Base-by-base conservation (phyloP, 441 rosid species). In the Flueggea neowawraea region DNA sequence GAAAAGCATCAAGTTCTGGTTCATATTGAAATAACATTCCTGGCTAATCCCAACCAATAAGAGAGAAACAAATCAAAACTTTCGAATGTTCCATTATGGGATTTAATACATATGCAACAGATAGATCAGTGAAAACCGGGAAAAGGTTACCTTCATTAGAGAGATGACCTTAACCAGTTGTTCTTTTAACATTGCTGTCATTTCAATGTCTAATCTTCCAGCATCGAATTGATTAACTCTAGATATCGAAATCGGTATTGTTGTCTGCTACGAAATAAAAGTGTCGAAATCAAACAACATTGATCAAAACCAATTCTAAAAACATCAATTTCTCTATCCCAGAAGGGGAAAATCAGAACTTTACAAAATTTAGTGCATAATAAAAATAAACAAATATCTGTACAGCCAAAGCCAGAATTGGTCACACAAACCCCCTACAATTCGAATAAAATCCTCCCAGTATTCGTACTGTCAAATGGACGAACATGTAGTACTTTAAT, bases 181-280 rank as follows among this genome's bases (percentile, higher is more conserved):
- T 64, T 94, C 97, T 67, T 94, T 94, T 65, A 94, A 77, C 97
- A 89, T 90, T 12, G 96, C 96, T 52, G 99, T 83, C 95, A 94
- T 89, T 77, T 91, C 96, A 67, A 91, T 73, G 69, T 94, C 99
- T 65, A 94, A 79, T 68, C 99, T 83, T 47, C 82, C 94, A 0
- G 99, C 99, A 69, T 91, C 99, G 52, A 94, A 86, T 77, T 91
- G 99, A 82, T 91, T 91, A 74, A 94, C 99, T 80, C 94, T 81
- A 5, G 99, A 87, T 69, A 94, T 83, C 3, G 89, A 77, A 74
- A 90, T 79, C 7, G 90, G 87, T 66, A 90, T 73, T 8, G 53
- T 57, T 47, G 86, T 65, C 92, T 90, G 93, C 75, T 63, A 74
- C 15, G 52, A 48, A 58, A 56, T 36, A 49, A 32, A 41, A 56